phyloP scores from a whole-genome alignment of 2,329 filamentous ascomycete species.

The Cladosporium velox region DNA sequence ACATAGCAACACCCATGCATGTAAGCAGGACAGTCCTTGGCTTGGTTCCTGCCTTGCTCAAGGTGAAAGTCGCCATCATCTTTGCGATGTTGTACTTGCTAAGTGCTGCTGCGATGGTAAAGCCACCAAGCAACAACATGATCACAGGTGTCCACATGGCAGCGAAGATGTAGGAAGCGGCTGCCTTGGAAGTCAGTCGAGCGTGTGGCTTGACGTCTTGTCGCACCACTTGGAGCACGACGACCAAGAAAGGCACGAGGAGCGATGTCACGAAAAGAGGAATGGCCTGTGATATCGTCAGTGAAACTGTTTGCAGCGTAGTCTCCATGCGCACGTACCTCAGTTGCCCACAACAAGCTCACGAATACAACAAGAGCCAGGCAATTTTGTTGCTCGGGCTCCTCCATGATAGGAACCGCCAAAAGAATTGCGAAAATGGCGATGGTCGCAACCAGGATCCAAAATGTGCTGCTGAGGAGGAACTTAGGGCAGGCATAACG shows the following conservation, averaged over 20 bases:
- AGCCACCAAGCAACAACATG: slow-evolving; percentile 94
- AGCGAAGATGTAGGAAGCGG: slow-evolving; percentile 81
- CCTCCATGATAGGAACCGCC: slow-evolving; percentile 77
- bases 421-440: slow-evolving; percentile 74
- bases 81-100: slow-evolving; percentile 99
- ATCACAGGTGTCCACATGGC: slow-evolving; percentile 99
- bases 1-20: slow-evolving; percentile 97
- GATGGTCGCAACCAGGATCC: slow-evolving; percentile 70
- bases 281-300: slow-evolving; percentile 66
- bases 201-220: slow-evolving; percentile 69
- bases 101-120: slow-evolving; percentile 90
- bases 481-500: slow-evolving; percentile 74
- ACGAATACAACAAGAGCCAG: slow-evolving; percentile 91
- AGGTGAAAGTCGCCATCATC: slow-evolving; percentile 90
- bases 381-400: slow-evolving; percentile 91
- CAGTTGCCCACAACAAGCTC: slow-evolving; percentile 92
- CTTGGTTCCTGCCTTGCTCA: slow-evolving; percentile 92
- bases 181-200: slow-evolving; percentile 75
- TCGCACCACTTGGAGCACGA: slow-evolving; percentile 81
- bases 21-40: slow-evolving; percentile 89
- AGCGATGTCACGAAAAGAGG: slow-evolving; percentile 96
- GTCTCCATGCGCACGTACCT: slow-evolving; percentile 55
- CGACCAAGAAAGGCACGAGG: slow-evolving; percentile 88
- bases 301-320: slow-evolving; percentile 5
- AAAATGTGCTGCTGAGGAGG: slow-evolving; percentile 80